Base-by-base conservation (phyloP, 441 rosid genomes). In the Viola pubescens region DNA sequence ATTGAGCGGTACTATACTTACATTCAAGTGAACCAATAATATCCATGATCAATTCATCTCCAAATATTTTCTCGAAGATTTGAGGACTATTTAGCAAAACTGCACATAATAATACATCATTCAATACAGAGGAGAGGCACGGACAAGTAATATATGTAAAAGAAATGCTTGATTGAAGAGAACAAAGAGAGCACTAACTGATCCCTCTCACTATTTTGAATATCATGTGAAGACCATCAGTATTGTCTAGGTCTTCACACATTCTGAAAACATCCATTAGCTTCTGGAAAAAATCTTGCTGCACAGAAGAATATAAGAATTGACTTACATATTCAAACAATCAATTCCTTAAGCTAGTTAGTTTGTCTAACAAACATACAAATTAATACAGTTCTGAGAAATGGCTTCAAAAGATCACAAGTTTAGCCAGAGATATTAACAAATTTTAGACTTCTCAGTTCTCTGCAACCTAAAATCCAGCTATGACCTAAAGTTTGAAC, bases 1-100 rank as follows among this genome's bases (percentile, higher is more conserved):
- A 57, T 62, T 4, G 62, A 58, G 10, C 26, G 60, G 11, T 60
- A 61, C 9, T 47, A 56, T 57, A 79, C 98, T 87, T 82, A 94
- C 99, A 85, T 79, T 94, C 99, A 3, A 94, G 98, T 55, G 97
- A 82, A 61, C 98, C 99, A 46, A 94, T 85, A 60, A 91, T 81
- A 71, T 91, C 96, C 92, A 94, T 87, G 66, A 94, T 83, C 67
- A 88, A 73, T 61, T 94, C 99, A 82, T 91, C 97, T 68, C 88
- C 95, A 72, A 91, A 91, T 55, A 91, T 80, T 79, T 81, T 89
- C 75, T 94, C 97, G 52, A 94, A 77, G 58, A 94, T 83, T 73
- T 81, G 99, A 69, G 89, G 79, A 76, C 87, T 94, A 66, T 91
- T 94, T 62, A 94, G 94, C 71, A 91, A 67, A 76, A 94, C 99